phyloP scores from a whole-genome alignment of 2,329 filamentous ascomycete species.

The Colletotrichum sp. region DNA sequence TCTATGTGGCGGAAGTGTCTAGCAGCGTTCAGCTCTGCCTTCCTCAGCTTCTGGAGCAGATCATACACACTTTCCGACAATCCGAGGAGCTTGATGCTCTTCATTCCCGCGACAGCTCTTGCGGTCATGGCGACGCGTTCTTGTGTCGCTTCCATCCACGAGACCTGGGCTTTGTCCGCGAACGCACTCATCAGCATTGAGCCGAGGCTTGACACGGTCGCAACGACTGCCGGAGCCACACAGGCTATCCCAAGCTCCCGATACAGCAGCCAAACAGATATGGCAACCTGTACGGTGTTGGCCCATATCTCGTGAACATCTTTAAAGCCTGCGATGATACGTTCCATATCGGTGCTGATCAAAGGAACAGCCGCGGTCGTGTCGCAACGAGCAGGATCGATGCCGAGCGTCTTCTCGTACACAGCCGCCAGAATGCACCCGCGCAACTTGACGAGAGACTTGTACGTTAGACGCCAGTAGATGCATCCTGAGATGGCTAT shows the following conservation, averaged over 20 bases:
- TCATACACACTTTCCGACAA: conserved; percentile 25
- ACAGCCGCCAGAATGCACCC: conserved; percentile 46
- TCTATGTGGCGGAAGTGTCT: conserved; percentile 28
- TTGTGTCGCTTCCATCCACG: conserved; percentile 27
- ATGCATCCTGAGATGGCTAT: conserved; percentile 43
- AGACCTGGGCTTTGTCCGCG: conserved; percentile 10
- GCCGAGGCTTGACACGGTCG: conserved; percentile 19
- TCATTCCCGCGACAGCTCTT: conserved; percentile 37
- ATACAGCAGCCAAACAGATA: conserved; percentile 52
- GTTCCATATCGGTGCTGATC: conserved; percentile 53
- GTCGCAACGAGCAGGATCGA: conserved; percentile 31
- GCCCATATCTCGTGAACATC: conserved; percentile 46
- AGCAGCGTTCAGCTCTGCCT: conserved; percentile 33
- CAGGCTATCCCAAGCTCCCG: conserved; percentile 26
- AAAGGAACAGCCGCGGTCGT: conserved; percentile 45
- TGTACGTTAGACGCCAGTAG: conserved; percentile 33
- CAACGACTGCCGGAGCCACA: conserved; percentile 30
- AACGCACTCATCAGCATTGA: neutral
- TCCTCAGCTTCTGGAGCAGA: conserved; percentile 37
- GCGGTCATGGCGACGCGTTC: conserved; percentile 29
- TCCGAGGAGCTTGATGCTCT: conserved; percentile 41
- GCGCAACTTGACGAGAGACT: conserved; percentile 38
- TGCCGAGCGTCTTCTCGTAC: conserved; percentile 46
- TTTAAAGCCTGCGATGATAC: conserved; percentile 37
- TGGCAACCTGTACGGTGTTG: conserved; percentile 41